Evolutionary conservation across 2,329 filamentous ascomycete genomes (phyloP).

Genomic region (Macroventuria anomochaeta): DNA sequence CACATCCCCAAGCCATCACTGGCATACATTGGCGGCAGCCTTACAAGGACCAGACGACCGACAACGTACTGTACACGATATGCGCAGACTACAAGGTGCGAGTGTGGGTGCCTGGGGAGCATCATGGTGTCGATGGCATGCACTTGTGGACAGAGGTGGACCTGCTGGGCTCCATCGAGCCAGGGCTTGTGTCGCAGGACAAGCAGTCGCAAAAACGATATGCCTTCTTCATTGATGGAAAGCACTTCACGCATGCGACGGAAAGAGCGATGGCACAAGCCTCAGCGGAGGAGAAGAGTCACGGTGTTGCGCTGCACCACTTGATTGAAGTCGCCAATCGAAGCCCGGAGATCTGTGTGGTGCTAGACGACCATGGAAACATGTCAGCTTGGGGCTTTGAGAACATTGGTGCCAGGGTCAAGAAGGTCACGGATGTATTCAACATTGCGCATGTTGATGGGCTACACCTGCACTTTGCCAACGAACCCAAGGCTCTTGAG

Average conservation of each 20-base stretch:
- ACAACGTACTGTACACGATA: slow-evolving; percentile 89
- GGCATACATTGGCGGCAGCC: slow-evolving; percentile 85
- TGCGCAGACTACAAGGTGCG: slow-evolving; percentile 81
- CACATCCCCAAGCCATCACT: slow-evolving; percentile 83
- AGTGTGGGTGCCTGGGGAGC: slow-evolving; percentile 81
- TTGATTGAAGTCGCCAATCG: slow-evolving; percentile 85
- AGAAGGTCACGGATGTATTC: slow-evolving; percentile 74
- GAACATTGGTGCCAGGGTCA: slow-evolving; percentile 75
- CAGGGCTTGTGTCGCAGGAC: slow-evolving; percentile 53
- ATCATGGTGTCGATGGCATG: slow-evolving; percentile 72
- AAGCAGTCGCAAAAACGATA: slow-evolving; percentile 61
- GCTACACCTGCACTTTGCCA: slow-evolving; percentile 52
- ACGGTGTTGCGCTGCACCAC: slow-evolving; percentile 77
- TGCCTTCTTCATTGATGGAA: slow-evolving; percentile 82
- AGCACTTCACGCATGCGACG: slow-evolving; percentile 78
- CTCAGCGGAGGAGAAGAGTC: slow-evolving; percentile 65
- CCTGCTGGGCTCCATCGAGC: slow-evolving; percentile 72
- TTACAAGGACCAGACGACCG: slow-evolving; percentile 74
- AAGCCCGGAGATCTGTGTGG: slow-evolving; percentile 84
- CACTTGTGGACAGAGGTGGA: slow-evolving; percentile 84
- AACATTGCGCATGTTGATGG: slow-evolving; percentile 81
- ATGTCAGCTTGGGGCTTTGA: slow-evolving; percentile 95
- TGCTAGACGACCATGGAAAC: slow-evolving; percentile 80
- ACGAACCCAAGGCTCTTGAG: slow-evolving; percentile 38
- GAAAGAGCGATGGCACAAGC: slow-evolving; percentile 74